These are phyloP conservation scores for Penicillium longicatenatum DNA, from an alignment of 495 filamentous ascomycete genomes.

Conservation along the genomic window DNA sequence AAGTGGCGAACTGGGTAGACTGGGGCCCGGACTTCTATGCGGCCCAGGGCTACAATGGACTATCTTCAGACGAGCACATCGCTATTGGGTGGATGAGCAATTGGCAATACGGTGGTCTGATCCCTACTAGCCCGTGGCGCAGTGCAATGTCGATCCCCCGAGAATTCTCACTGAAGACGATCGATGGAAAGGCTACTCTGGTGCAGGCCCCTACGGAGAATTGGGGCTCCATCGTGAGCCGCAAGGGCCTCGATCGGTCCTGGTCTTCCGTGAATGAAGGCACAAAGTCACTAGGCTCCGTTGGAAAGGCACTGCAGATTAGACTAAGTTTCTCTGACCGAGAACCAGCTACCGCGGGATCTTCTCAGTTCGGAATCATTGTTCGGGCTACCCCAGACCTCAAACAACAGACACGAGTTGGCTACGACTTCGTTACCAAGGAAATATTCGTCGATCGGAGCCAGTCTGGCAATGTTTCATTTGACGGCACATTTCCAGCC, in stretches of 20 bases:
- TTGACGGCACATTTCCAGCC: slow-evolving; percentile 33
- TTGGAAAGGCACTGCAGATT: slow-evolving; percentile 26
- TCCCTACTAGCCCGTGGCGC: slow-evolving; percentile 49
- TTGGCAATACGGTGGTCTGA: slow-evolving; percentile 52
- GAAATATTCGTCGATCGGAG: slow-evolving; percentile 34
- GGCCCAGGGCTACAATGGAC: too few species aligned
- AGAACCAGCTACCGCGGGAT: slow-evolving; percentile 1
- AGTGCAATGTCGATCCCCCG: slow-evolving; percentile 54
- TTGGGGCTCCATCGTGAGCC: slow-evolving; percentile 14
- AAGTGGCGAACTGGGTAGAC: slow-evolving; percentile 44
- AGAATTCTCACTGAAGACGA: slow-evolving; percentile 33
- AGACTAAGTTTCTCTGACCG: slow-evolving; percentile 29
- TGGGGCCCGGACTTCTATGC: too few species aligned
- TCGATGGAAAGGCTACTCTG: slow-evolving; percentile 17
- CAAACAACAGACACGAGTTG: slow-evolving; percentile 41
- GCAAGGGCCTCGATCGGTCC: slow-evolving; percentile 1
- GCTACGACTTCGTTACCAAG: slow-evolving; percentile 46
- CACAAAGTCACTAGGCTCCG: slow-evolving; percentile 13
- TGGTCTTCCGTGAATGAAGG: slow-evolving; percentile 19
- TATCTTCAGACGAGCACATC: slow-evolving; percentile 38
- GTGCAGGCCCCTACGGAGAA: slow-evolving; percentile 28
- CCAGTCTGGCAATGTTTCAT: slow-evolving; percentile 26
- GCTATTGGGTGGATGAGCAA: slow-evolving; percentile 62
- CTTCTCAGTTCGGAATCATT: slow-evolving; percentile 28
- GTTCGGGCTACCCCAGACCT: slow-evolving; percentile 30